Conservation (phyloP, 1,284 basidiomycete species). For the Ganoderma resinaceum region DNA sequence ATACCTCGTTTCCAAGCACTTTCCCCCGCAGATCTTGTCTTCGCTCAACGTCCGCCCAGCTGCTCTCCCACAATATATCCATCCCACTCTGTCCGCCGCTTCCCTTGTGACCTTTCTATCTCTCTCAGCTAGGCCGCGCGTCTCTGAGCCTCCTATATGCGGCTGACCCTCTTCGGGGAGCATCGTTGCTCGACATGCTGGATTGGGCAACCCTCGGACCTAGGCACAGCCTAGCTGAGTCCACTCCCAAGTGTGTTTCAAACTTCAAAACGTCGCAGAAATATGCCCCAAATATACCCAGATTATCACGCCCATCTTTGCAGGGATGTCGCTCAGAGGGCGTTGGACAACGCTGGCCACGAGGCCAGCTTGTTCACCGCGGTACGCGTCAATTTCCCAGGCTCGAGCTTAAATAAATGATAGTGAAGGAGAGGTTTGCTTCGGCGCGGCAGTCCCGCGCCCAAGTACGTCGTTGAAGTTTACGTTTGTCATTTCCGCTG, state of each 20-base stretch:
- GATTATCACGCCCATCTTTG: neutral
- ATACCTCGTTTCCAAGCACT: conserved; percentile 30
- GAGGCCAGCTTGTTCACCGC: neutral
- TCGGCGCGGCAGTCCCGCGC: neutral
- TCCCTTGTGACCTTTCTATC: neutral
- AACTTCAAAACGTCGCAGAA: neutral
- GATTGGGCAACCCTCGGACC: conserved; percentile 5
- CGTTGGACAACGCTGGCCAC: neutral
- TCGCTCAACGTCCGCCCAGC: conserved; percentile 7
- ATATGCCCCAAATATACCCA: neutral
- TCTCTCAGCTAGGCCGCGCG: neutral
- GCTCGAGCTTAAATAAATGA: neutral
- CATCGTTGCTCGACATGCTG: conserved; percentile 5
- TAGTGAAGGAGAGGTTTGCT: neutral
- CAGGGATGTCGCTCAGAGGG: neutral
- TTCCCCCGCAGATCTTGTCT: conserved; percentile 25
- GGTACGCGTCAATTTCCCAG: neutral
- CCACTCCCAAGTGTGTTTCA: neutral
- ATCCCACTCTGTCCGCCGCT: neutral
- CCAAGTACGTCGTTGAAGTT: neutral
- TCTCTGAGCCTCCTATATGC: conserved; percentile 5
- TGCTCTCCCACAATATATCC: conserved; percentile 7
- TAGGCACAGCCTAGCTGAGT: neutral
- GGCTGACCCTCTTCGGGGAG: neutral
- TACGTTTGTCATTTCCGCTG: conserved; percentile 3